Conservation (phyloP, 345 rosid species). For the Eucalyptus urophylla region DNA sequence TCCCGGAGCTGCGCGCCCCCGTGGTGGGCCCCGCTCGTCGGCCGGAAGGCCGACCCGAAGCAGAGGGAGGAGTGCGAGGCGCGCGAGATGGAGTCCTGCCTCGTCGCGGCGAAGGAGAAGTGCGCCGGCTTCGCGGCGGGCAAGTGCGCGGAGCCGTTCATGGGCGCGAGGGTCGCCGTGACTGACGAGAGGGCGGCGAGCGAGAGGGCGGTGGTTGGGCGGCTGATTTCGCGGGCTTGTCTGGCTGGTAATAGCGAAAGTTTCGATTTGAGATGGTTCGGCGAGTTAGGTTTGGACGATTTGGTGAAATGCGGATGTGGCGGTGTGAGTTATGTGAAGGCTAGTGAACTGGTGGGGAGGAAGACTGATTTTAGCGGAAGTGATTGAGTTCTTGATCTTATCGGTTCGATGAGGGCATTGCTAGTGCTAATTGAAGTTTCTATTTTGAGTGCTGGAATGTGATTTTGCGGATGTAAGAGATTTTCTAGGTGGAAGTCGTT, state of each 20-base stretch:
- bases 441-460: neutral
- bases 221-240: conserved; percentile 26
- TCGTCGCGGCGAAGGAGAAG: conserved; percentile 49
- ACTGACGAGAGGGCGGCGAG: neutral
- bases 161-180: conserved; percentile 50
- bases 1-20: conserved; percentile 66
- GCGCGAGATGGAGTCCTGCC: conserved; percentile 58
- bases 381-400: neutral
- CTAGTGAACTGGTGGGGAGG: conserved; percentile 41
- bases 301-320: conserved; percentile 1
- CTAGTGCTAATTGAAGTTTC: neutral
- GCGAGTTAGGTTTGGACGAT: neutral
- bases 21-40: conserved; percentile 54
- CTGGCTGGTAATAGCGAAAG: conserved; percentile 17
- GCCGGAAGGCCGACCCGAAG: conserved; percentile 23
- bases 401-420: neutral
- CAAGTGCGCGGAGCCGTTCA: conserved; percentile 40
- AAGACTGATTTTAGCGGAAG: neutral
- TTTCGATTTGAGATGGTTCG: conserved; percentile 10
- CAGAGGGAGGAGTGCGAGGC: conserved; percentile 71
- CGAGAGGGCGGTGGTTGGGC: conserved; percentile 6
- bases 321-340: conserved; percentile 16
- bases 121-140: conserved; percentile 52
- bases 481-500: neutral
- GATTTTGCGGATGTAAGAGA: neutral